A percentile compares a stretch with the other conserved stretches of the same genome.
Evolutionary conservation across 176 grass and related monocot species (phyloP).

Genomic region (Alloteropsis semialata): DNA sequence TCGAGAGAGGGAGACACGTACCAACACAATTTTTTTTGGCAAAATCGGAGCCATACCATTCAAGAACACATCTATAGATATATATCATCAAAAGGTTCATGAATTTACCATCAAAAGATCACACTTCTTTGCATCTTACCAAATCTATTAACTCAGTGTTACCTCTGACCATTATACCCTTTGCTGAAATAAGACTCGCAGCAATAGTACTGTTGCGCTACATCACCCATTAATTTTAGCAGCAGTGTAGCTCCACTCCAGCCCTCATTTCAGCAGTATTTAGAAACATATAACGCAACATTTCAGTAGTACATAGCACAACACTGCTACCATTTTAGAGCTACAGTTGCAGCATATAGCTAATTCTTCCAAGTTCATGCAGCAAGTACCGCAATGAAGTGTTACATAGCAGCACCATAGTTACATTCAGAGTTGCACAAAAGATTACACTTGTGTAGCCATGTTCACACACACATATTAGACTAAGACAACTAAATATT

Average conservation of each 20-base stretch:
- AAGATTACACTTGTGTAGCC: background rate
- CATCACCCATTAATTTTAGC: too few species aligned
- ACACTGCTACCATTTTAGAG: background rate
- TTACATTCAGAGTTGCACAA: background rate
- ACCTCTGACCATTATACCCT: background rate
- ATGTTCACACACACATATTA: too few species aligned
- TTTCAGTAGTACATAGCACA: background rate
- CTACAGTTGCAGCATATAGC: background rate
- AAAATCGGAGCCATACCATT: too few species aligned
- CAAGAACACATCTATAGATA: too few species aligned
- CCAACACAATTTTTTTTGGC: too few species aligned
- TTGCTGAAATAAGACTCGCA: background rate
- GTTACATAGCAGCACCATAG: background rate
- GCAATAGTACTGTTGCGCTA: too few species aligned
- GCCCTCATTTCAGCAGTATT: too few species aligned
- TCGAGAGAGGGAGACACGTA: too few species aligned
- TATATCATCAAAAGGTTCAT: background rate
- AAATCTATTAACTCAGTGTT: background rate
- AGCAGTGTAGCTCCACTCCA: too few species aligned
- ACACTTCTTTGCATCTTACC: background rate
- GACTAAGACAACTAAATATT: background rate
- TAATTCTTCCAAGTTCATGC: background rate
- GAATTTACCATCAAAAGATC: background rate
- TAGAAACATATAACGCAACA: too few species aligned
- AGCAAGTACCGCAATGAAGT: background rate